These are phyloP conservation scores for Diaporthe australafricana DNA, from an alignment of 2,329 filamentous ascomycete genomes.

Conservation along the genomic window DNA sequence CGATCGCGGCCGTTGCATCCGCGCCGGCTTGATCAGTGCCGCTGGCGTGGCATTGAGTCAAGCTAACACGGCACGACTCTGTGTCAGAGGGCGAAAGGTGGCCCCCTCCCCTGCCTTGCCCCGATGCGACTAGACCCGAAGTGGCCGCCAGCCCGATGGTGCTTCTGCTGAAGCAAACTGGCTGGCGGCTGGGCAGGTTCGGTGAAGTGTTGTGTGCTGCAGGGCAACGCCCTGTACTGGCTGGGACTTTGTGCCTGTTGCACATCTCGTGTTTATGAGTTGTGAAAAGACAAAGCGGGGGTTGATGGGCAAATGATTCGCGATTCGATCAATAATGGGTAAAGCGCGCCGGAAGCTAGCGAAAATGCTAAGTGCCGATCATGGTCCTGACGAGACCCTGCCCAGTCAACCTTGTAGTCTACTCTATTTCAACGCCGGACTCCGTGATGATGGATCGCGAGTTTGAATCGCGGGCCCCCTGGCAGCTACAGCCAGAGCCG, in stretches of 20 bases:
- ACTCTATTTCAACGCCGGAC: slow-evolving; percentile 31
- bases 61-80: slow-evolving; percentile 25
- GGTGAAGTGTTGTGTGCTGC: slow-evolving; percentile 18
- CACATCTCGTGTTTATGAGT: slow-evolving; percentile 24
- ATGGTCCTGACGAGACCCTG: slow-evolving; percentile 31
- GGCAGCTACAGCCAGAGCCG: slow-evolving; percentile 17
- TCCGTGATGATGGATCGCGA: slow-evolving; percentile 25
- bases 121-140: slow-evolving; percentile 28
- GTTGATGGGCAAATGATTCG: slow-evolving; percentile 38
- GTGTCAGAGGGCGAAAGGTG: not conserved
- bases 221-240: slow-evolving; percentile 21
- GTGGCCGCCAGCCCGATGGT: slow-evolving; percentile 25
- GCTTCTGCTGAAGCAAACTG: slow-evolving; percentile 6
- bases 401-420: slow-evolving; percentile 29
- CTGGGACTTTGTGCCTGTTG: slow-evolving; percentile 6
- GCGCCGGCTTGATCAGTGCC: slow-evolving; percentile 29
- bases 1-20: slow-evolving; percentile 32
- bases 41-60: slow-evolving; percentile 25
- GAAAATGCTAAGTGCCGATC: slow-evolving; percentile 35
- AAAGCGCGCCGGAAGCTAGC: slow-evolving; percentile 36
- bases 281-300: slow-evolving; percentile 49
- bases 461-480: slow-evolving; percentile 22
- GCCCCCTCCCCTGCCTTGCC: slow-evolving; percentile 15
- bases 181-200: slow-evolving; percentile 36
- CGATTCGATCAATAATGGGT: slow-evolving; percentile 32